A percentile compares a stretch with the other conserved stretches of the same genome.
phyloP scores from a whole-genome alignment of 1,284 basidiomycete genomes.

The Melampsora larici-populina region DNA sequence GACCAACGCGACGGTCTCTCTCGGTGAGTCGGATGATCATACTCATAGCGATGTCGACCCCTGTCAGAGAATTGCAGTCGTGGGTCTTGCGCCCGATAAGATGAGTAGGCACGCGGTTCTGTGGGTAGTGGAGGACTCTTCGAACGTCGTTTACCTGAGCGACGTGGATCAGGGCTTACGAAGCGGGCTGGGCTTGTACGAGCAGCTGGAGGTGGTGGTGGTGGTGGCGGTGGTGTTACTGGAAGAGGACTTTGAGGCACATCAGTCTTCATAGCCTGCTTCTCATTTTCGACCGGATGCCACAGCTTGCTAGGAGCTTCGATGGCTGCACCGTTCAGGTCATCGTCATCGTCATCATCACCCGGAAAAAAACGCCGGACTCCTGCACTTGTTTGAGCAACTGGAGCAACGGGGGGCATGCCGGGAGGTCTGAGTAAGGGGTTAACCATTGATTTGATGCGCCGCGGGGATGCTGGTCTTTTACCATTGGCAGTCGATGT shows the following conservation, averaged over 20 bases:
- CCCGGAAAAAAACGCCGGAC: conserved; percentile 42
- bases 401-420: conserved; percentile 40
- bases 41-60: background rate
- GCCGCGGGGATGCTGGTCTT: conserved; percentile 22
- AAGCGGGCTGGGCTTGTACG: background rate
- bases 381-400: conserved; percentile 42
- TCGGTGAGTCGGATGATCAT: background rate
- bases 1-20: background rate
- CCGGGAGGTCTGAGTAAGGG: conserved; percentile 23
- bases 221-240: conserved; percentile 12
- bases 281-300: background rate
- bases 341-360: conserved; percentile 41
- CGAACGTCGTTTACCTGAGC: background rate
- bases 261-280: background rate
- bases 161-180: background rate
- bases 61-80: background rate
- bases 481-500: background rate
- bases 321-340: background rate
- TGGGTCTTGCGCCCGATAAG: background rate
- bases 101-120: background rate
- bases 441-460: conserved; percentile 14
- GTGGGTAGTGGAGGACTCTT: background rate
- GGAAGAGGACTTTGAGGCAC: conserved; percentile 9
- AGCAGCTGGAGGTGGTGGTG: conserved; percentile 10
- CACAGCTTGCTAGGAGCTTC: conserved; percentile 5